These are phyloP conservation scores for Rhazya stricta DNA, from an alignment of 257 asterid genomes.

Conservation along the genomic window DNA sequence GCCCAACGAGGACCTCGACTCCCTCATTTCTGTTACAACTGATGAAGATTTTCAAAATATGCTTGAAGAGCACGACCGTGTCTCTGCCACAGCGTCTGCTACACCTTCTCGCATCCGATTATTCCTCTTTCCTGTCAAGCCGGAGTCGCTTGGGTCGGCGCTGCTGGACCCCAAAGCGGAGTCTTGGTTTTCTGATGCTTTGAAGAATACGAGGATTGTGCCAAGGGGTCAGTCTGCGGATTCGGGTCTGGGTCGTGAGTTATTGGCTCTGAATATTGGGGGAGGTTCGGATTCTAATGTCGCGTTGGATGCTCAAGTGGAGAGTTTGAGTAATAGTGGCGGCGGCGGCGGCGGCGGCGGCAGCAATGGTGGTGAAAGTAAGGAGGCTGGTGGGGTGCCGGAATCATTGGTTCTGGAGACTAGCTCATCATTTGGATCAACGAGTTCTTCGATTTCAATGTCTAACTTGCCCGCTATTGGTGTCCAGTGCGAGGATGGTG, in stretches of 20 bases:
- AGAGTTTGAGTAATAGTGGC: constrained; percentile 32
- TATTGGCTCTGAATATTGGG: constrained; percentile 33
- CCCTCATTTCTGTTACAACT: constrained; percentile 62
- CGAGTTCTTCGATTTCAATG: constrained; percentile 61
- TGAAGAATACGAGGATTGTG: constrained; percentile 52
- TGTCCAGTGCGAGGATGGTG: constrained; percentile 43
- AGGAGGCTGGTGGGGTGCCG: constrained; percentile 22
- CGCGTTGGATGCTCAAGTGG: constrained; percentile 36
- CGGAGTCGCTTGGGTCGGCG: constrained; percentile 53
- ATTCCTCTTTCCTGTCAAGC: constrained; percentile 58
- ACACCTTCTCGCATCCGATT: constrained; percentile 59
- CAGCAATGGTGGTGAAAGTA: constrained; percentile 26
- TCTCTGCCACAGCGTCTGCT: constrained; percentile 7
- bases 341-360: constrained; percentile 21
- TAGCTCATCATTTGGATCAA: constrained; percentile 75
- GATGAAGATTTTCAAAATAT: constrained; percentile 80
- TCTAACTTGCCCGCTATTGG: constrained; percentile 59
- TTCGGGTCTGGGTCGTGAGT: constrained; percentile 30
- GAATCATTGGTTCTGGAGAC: constrained; percentile 74
- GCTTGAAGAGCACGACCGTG: constrained; percentile 81
- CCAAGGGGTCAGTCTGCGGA: constrained; percentile 64
- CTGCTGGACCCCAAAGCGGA: constrained; percentile 64
- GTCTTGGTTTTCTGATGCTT: constrained; percentile 68
- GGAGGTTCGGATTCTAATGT: constrained; percentile 32
- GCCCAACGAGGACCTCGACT: constrained; percentile 71